phyloP scores from a whole-genome alignment of 805 yeast genomes.

The Metahyphopichia silvanorum region DNA sequence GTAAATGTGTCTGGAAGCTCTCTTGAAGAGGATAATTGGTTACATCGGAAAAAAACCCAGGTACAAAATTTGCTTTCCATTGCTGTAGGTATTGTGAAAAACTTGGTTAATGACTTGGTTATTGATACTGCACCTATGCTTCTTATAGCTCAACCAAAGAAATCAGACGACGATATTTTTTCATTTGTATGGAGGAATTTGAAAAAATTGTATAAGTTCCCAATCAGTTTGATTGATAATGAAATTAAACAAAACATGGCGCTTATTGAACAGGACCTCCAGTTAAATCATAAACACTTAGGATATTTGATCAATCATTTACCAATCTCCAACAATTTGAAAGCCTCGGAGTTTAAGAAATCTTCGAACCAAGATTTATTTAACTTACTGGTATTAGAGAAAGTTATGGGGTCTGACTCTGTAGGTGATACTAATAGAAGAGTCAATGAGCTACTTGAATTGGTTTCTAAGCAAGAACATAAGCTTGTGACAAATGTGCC shows the following conservation, averaged over 20 bases:
- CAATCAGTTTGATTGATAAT: constrained; percentile 3
- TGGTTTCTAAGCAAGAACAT: background rate
- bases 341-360: background rate
- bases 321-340: constrained; percentile 1
- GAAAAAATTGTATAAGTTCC: background rate
- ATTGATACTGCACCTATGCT: constrained; percentile 1
- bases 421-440: constrained; percentile 3
- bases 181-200: background rate
- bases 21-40: constrained; percentile 1
- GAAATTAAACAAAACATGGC: constrained; percentile 2
- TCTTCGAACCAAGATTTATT: background rate
- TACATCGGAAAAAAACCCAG: background rate
- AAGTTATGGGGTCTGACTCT: background rate
- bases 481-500: constrained; percentile 28
- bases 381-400: background rate
- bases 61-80: too few species aligned
- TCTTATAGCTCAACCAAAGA: constrained; percentile 1
- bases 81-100: background rate
- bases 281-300: constrained; percentile 2
- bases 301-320: constrained; percentile 3
- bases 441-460: constrained; percentile 1
- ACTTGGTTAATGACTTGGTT: constrained; percentile 1
- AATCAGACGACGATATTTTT: background rate
- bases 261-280: constrained; percentile 2
- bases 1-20: constrained; percentile 1